Conservation (phyloP, 78 protist genomes). For the Anaeramoeba flamelloides region DNA sequence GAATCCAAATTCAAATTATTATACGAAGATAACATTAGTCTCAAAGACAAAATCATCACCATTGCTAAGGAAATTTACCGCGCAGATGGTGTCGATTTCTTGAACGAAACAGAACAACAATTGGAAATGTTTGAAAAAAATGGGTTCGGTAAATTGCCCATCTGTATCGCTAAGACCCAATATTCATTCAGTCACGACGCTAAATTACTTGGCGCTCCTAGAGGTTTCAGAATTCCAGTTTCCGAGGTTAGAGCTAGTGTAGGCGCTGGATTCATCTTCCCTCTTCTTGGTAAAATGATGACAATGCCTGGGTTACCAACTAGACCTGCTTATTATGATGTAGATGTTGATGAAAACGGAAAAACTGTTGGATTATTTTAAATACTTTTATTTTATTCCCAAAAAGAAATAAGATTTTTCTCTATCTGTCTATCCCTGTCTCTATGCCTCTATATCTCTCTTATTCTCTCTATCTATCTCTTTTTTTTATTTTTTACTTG, state of each 20-base stretch:
- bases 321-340: constrained; percentile 68
- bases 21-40: constrained; percentile 39
- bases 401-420: no score
- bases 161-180: constrained; percentile 95
- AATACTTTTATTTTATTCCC: no score
- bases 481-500: no score
- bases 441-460: no score
- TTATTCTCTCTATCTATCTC: no score
- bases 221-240: constrained; percentile 57
- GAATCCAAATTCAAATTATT: constrained; percentile 45
- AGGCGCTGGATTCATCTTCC: constrained; percentile 78
- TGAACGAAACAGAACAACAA: constrained; percentile 33
- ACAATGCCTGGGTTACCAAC: constrained; percentile 87
- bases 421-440: no score
- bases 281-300: constrained; percentile 44
- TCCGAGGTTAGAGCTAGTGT: constrained; percentile 52
- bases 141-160: constrained; percentile 69
- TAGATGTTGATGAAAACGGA: constrained; percentile 69
- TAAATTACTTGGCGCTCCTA: constrained; percentile 43
- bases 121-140: constrained; percentile 36
- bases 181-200: constrained; percentile 68
- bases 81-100: constrained; percentile 60
- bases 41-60: constrained; percentile 57
- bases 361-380: constrained; percentile 50
- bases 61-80: constrained; percentile 68